Conservation (phyloP, 2,329 filamentous ascomycete genomes). For the Colletotrichum orchidophilum region DNA sequence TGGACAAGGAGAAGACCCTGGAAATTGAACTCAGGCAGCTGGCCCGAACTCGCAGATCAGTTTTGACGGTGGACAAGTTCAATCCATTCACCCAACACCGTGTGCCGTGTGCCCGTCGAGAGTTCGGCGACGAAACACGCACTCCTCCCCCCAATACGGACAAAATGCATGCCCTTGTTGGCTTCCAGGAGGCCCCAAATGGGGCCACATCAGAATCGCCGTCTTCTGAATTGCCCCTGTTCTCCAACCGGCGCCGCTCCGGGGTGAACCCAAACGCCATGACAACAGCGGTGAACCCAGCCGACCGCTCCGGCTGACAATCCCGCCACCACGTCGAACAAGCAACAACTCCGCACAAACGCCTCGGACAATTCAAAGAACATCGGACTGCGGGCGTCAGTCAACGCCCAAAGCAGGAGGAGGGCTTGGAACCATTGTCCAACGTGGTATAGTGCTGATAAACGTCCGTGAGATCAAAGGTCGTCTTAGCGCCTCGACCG, state of each 20-base stretch:
- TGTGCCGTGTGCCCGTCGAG: neutral
- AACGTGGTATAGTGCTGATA: neutral
- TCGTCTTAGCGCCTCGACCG: conserved; percentile 11
- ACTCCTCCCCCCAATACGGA: conserved; percentile 13
- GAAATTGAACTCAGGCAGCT: neutral
- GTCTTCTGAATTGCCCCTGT: neutral
- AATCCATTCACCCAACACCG: neutral
- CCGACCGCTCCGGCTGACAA: neutral
- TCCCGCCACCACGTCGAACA: conserved; percentile 1
- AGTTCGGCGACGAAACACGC: conserved; percentile 23
- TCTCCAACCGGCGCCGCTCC: conserved; percentile 10
- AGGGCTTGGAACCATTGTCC: neutral
- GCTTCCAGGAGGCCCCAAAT: neutral
- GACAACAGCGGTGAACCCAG: conserved; percentile 31
- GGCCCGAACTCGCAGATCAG: neutral
- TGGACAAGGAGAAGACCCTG: conserved; percentile 18
- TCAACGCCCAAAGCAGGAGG: neutral
- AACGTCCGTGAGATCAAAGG: conserved; percentile 11
- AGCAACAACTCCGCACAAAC: neutral
- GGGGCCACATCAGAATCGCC: neutral
- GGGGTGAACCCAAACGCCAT: conserved; percentile 15
- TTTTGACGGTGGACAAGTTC: neutral
- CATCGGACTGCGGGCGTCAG: neutral
- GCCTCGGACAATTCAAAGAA: neutral
- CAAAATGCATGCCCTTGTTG: neutral